Percentiles rank a stretch among this genome's conserved stretches.
These are phyloP conservation scores for Salvia sclarea DNA, from an alignment of 305 asterid genomes.

Conservation along the genomic window DNA sequence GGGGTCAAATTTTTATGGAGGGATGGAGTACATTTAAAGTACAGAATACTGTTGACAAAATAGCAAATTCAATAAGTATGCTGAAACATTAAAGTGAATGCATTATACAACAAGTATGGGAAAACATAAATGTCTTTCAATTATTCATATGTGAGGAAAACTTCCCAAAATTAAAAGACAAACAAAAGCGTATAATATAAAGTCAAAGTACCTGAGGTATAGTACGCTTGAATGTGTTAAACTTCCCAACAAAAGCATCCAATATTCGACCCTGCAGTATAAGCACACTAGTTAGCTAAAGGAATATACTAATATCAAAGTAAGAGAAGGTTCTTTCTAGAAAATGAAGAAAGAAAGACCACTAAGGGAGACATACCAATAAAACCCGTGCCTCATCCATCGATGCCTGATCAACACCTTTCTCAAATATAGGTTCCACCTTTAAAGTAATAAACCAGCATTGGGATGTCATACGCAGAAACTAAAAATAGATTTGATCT, in stretches of 20 bases:
- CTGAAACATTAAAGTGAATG: neutral
- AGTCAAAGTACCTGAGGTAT: conserved; percentile 85
- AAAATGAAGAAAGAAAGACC: conserved; percentile 25
- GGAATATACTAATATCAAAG: conserved; percentile 16
- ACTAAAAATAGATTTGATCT: neutral
- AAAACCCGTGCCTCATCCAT: conserved; percentile 97
- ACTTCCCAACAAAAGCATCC: conserved; percentile 99
- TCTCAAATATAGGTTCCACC: conserved; percentile 99
- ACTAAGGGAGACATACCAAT: conserved; percentile 56
- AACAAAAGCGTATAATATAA: neutral
- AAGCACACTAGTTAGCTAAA: conserved; percentile 28
- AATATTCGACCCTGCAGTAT: conserved; percentile 84
- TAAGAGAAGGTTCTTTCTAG: conserved; percentile 19
- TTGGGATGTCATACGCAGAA: conserved; percentile 20
- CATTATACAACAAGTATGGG: neutral
- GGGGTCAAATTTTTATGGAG: no score
- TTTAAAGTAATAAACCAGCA: conserved; percentile 34
- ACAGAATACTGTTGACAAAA: neutral
- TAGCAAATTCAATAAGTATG: neutral
- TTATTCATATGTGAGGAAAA: neutral
- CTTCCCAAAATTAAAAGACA: neutral
- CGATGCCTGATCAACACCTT: conserved; percentile 88
- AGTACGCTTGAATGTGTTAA: conserved; percentile 91
- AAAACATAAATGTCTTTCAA: neutral
- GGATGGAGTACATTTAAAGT: no score